These are phyloP conservation scores for Leishmania martiniquensis DNA, from an alignment of 208 protist genomes.

Conservation along the genomic window DNA sequence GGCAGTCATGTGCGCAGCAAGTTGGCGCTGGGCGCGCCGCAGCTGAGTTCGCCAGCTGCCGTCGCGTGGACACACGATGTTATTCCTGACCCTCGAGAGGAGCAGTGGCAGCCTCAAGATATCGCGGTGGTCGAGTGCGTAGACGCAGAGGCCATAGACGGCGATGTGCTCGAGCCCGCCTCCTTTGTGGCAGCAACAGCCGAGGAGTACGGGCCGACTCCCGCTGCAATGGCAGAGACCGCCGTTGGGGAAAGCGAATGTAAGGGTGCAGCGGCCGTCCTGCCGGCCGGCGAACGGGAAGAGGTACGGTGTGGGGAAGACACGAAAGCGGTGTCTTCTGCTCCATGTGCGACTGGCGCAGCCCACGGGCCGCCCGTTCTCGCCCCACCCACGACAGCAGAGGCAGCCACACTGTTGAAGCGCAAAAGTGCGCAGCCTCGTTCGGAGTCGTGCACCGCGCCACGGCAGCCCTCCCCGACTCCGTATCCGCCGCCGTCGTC, in stretches of 20 bases:
- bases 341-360: not conserved
- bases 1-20: not conserved
- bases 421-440: conserved; percentile 3
- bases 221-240: not conserved
- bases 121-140: not conserved
- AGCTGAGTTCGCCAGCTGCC: not conserved
- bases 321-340: not conserved
- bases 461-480: conserved; percentile 12
- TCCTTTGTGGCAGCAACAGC: conserved; percentile 7
- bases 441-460: conserved; percentile 2
- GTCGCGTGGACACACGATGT: conserved; percentile 3
- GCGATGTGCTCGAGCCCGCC: conserved; percentile 11
- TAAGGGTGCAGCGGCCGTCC: not conserved
- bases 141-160: not conserved
- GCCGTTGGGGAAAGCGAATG: not conserved
- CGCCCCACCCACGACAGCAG: not conserved
- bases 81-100: conserved; percentile 7
- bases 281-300: not conserved
- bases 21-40: not conserved
- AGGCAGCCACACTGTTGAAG: not conserved
- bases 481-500: not conserved
- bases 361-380: not conserved
- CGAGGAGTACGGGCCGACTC: not conserved
- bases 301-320: not conserved
- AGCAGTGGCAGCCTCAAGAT: not conserved